Evolutionary conservation across 83 land plant species (phyloP), one percentile per base, ranked within the genome.

Genomic region (Picea abies): DNA sequence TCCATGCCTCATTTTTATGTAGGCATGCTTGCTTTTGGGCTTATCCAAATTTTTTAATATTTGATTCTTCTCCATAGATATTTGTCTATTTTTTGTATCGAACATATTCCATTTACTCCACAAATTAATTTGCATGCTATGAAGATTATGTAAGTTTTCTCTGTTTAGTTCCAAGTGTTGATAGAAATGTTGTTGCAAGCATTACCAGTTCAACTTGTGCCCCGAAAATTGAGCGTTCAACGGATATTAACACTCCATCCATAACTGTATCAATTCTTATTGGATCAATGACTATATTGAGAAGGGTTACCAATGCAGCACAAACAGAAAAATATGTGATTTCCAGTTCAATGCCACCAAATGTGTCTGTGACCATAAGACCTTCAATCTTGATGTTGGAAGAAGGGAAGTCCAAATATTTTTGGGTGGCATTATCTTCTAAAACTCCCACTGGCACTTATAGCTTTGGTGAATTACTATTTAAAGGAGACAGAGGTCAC

Each of bases 1-100:
- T 87, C 98, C 98, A 79, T 96, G 98, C 63, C 92, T 96, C 58
- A 73, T 96, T 25, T 92, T 96, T 82, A 95, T 86, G 92, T 96
- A 89, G 93, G 98, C 89, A 84, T 73, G 70, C 5, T 23, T 32
- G 32, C 79, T 66, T 26, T 22, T 41, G 16, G 20, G 63, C 19
- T 44, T 32, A 23, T 39, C 12, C 72, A 63, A 29, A 78, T 2
- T 63, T 23, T 7, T 66, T 37, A 39, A 79, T 10, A 49, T 19
- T 3, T 32, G 52, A 25, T 79, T 77, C 78, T 16, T n/a, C 23
- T 58, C 4, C 8, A 0, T 52, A 52, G 56, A 52, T 0, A 32
- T 39, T 19, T n/a, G 25, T 12, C 58, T 47, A 17, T 47, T 11
- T 25, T 72, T 67, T 5, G 1, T n/a, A 35, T 22, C 9, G 47